Conservation (phyloP, 2,329 filamentous ascomycete species). For the Cryphonectria carpinicola region DNA sequence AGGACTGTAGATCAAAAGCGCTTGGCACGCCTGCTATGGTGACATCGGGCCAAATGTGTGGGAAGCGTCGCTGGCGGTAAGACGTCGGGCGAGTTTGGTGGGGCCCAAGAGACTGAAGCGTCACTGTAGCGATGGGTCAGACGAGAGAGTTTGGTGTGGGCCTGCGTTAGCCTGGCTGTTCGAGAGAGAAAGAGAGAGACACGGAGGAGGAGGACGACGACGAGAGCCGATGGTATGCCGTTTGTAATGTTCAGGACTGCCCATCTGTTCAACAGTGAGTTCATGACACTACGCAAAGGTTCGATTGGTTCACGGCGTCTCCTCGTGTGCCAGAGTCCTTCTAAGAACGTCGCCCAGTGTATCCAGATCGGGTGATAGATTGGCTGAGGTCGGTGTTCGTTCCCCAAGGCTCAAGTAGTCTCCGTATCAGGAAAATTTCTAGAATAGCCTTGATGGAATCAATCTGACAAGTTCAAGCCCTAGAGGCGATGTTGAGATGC, state of each 20-base stretch:
- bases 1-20: background rate
- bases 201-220: background rate
- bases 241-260: background rate
- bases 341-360: background rate
- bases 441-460: background rate
- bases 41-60: background rate
- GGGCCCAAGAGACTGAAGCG: background rate
- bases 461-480: background rate
- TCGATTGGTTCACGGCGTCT: background rate
- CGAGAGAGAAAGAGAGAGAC: background rate
- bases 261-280: background rate
- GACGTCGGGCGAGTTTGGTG: background rate
- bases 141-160: background rate
- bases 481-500: background rate
- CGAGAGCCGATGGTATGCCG: background rate
- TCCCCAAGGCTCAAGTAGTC: background rate
- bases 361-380: background rate
- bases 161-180: background rate
- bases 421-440: background rate
- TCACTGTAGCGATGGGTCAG: background rate
- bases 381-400: no score
- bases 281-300: no score
- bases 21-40: background rate
- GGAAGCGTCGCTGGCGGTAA: background rate
- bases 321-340: background rate